Conservation (phyloP, 768 basidiomycete species). For the Lepiota venenata region DNA sequence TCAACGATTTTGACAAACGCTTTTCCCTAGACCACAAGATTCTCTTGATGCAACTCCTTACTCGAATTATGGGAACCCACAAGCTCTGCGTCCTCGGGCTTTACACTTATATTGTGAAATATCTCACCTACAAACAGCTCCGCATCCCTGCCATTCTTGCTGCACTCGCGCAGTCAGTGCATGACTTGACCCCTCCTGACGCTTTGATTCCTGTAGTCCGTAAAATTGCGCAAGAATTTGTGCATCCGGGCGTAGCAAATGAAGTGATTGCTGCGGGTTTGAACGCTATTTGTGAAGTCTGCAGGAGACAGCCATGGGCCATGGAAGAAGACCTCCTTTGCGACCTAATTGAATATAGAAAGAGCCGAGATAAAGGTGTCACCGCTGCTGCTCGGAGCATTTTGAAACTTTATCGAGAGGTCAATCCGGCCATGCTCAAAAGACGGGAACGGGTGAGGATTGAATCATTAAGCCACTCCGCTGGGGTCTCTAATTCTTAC, state of each 20-base stretch:
- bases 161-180: conserved; percentile 90
- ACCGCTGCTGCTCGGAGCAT: conserved; percentile 86
- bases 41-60: conserved; percentile 93
- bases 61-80: conserved; percentile 90
- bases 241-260: conserved; percentile 94
- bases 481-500: neutral
- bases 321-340: conserved; percentile 94
- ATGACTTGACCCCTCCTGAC: conserved; percentile 94
- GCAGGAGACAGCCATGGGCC: conserved; percentile 90
- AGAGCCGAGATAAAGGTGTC: conserved; percentile 92
- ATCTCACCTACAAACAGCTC: conserved; percentile 89
- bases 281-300: conserved; percentile 94
- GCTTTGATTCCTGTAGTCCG: conserved; percentile 83
- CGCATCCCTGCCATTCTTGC: conserved; percentile 92
- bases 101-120: conserved; percentile 95
- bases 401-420: conserved; percentile 89
- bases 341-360: conserved; percentile 92
- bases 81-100: conserved; percentile 92
- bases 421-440: conserved; percentile 92
- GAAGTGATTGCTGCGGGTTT: conserved; percentile 97
- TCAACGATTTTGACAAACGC: conserved; percentile 88
- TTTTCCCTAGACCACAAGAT: conserved; percentile 97
- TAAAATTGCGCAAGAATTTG: conserved; percentile 93
- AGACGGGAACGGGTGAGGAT: conserved; percentile 71
- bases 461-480: neutral